Evolutionary conservation across 805 yeast genomes (phyloP).

Genomic region (Metschnikowia matae): DNA sequence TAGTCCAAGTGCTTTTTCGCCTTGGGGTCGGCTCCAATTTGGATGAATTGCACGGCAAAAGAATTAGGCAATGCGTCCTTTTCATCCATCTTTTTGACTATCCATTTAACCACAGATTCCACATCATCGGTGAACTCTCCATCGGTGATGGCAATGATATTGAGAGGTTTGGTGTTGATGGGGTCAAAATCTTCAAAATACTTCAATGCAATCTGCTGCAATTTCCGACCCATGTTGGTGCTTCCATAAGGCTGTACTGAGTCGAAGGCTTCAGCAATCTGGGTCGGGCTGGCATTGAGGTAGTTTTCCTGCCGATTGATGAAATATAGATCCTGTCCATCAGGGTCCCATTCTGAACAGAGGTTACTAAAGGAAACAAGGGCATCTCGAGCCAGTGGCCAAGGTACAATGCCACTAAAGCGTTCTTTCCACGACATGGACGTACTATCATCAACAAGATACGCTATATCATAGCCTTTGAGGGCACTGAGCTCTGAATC

Average conservation of each 20-base stretch:
- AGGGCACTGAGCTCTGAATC: slow-evolving; percentile 13
- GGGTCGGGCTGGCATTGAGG: slow-evolving; percentile 9
- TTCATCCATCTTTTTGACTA: slow-evolving; percentile 11
- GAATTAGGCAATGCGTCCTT: slow-evolving; percentile 11
- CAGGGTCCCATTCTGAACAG: slow-evolving; percentile 16
- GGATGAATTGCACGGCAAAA: slow-evolving; percentile 16
- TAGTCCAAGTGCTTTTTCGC: slow-evolving; percentile 9
- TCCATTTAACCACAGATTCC: slow-evolving; percentile 13
- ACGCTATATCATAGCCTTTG: slow-evolving; percentile 14
- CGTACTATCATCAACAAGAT: slow-evolving; percentile 15
- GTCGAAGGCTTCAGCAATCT: slow-evolving; percentile 11
- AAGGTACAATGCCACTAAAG: slow-evolving; percentile 12
- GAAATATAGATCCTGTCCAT: slow-evolving; percentile 17
- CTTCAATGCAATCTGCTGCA: slow-evolving; percentile 8
- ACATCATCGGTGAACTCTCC: slow-evolving; percentile 16
- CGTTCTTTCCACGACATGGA: slow-evolving; percentile 15
- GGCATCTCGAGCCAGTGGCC: slow-evolving; percentile 14
- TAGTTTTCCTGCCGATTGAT: slow-evolving; percentile 8
- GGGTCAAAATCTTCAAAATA: slow-evolving; percentile 13
- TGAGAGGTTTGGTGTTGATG: slow-evolving; percentile 11
- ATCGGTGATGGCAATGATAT: slow-evolving; percentile 16
- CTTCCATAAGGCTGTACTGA: slow-evolving; percentile 10
- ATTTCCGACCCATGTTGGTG: slow-evolving; percentile 16
- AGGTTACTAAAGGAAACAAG: slow-evolving; percentile 12
- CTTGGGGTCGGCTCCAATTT: slow-evolving; percentile 14